A percentile compares a stretch with the other conserved stretches of the same genome.
Conservation (phyloP, 2,329 filamentous ascomycete species). For the Diaporthe sp. region DNA sequence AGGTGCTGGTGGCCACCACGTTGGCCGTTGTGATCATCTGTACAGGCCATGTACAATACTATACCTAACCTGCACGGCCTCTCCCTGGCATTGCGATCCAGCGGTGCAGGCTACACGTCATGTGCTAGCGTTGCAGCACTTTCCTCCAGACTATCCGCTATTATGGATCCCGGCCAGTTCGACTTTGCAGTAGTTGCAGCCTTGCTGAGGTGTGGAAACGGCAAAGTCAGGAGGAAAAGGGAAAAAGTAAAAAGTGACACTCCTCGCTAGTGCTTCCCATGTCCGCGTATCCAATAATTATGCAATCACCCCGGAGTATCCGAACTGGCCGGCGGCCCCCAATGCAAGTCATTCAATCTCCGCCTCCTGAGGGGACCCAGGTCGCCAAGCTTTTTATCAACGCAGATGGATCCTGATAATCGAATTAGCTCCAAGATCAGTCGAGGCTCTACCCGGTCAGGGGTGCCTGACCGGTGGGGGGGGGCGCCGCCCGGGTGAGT, state of each 20-base stretch:
- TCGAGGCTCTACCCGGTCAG: slow-evolving; percentile 29
- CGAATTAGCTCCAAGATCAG: slow-evolving; percentile 31
- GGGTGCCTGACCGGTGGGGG: slow-evolving; percentile 19
- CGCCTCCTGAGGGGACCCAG: slow-evolving; percentile 19
- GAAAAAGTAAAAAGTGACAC: slow-evolving; percentile 6
- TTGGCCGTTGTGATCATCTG: neutral
- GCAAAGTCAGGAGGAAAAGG: neutral
- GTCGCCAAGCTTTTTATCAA: slow-evolving; percentile 27
- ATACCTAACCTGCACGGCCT: neutral
- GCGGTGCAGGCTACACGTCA: neutral
- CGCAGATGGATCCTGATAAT: slow-evolving; percentile 30
- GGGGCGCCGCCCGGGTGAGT: neutral
- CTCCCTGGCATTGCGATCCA: neutral
- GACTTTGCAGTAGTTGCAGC: slow-evolving; percentile 6
- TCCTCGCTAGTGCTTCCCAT: neutral
- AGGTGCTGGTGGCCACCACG: neutral
- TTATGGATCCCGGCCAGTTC: neutral
- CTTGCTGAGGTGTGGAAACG: neutral
- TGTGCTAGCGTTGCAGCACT: slow-evolving; percentile 5
- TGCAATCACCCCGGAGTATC: slow-evolving; percentile 19
- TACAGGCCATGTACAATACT: neutral
- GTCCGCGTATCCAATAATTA: slow-evolving; percentile 15
- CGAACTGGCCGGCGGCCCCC: slow-evolving; percentile 10
- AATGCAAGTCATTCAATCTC: slow-evolving; percentile 26
- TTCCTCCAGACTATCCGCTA: slow-evolving; percentile 6